phyloP scores from a whole-genome alignment of 305 asterid species.

The Solanum hybrid region DNA sequence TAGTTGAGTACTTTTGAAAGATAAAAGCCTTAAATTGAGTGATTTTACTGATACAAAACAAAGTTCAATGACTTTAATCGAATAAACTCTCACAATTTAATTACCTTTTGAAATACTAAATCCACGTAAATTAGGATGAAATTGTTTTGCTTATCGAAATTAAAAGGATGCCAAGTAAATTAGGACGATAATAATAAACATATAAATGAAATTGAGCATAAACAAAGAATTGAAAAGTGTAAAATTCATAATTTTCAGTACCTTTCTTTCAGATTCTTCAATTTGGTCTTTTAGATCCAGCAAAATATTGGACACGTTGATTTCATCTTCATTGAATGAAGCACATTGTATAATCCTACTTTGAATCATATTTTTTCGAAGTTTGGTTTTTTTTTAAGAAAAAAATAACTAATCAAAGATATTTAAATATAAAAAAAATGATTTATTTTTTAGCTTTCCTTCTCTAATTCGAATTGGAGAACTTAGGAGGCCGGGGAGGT shows the following conservation, averaged over 20 bases:
- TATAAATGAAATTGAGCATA: background rate
- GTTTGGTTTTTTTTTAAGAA: background rate
- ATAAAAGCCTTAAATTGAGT: no score
- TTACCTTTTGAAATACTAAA: background rate
- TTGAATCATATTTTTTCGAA: background rate
- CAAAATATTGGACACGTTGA: background rate
- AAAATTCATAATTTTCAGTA: background rate
- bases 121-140: background rate
- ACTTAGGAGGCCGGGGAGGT: background rate
- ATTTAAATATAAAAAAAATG: no score
- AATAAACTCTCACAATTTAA: background rate
- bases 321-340: background rate
- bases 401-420: no score
- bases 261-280: constrained; percentile 3
- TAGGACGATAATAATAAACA: no score
- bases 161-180: background rate
- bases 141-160: no score
- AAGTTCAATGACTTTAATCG: no score
- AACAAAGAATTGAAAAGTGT: background rate
- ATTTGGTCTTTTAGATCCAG: background rate
- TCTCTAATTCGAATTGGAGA: background rate
- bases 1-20: background rate
- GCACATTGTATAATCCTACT: background rate
- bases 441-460: background rate
- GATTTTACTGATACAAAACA: background rate